These are phyloP conservation scores for Apiotrichum sp. DNA, from an alignment of 1,284 basidiomycete species.

Conservation along the genomic window DNA sequence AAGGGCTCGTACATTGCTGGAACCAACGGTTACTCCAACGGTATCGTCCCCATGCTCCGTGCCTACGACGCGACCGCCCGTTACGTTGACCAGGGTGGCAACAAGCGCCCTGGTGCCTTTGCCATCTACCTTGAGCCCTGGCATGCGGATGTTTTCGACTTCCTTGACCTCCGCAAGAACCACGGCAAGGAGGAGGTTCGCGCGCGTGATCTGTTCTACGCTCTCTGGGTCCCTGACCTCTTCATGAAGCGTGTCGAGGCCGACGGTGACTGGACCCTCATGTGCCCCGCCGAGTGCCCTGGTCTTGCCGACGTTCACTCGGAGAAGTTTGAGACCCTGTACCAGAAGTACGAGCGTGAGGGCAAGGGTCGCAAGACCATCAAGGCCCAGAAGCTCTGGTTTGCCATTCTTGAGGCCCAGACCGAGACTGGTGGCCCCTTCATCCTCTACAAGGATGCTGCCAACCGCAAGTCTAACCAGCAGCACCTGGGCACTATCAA, in stretches of 20 bases:
- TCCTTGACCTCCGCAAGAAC: slow-evolving; percentile 97
- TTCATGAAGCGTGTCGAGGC: slow-evolving; percentile 95
- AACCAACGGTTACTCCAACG: slow-evolving; percentile 97
- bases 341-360: slow-evolving; percentile 83
- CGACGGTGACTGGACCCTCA: slow-evolving; percentile 87
- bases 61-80: slow-evolving; percentile 98
- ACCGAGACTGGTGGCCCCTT: slow-evolving; percentile 98
- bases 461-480: slow-evolving; percentile 94
- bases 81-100: slow-evolving; percentile 98
- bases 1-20: slow-evolving; percentile 66
- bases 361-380: slow-evolving; percentile 79
- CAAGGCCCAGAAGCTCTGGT: slow-evolving; percentile 98
- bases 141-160: slow-evolving; percentile 97
- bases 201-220: slow-evolving; percentile 96
- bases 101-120: slow-evolving; percentile 98
- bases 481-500: slow-evolving; percentile 99
- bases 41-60: slow-evolving; percentile 98
- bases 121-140: slow-evolving; percentile 97
- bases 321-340: slow-evolving; percentile 85
- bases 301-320: slow-evolving; percentile 85
- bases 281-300: slow-evolving; percentile 96
- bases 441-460: slow-evolving; percentile 94
- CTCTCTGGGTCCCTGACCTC: slow-evolving; percentile 95
- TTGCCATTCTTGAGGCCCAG: slow-evolving; percentile 92
- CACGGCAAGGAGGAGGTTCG: slow-evolving; percentile 98